Evolutionary conservation across 106 monocot species (phyloP), one percentile per base, ranked within the genome.

Genomic region (Dendrobium huoshanense): DNA sequence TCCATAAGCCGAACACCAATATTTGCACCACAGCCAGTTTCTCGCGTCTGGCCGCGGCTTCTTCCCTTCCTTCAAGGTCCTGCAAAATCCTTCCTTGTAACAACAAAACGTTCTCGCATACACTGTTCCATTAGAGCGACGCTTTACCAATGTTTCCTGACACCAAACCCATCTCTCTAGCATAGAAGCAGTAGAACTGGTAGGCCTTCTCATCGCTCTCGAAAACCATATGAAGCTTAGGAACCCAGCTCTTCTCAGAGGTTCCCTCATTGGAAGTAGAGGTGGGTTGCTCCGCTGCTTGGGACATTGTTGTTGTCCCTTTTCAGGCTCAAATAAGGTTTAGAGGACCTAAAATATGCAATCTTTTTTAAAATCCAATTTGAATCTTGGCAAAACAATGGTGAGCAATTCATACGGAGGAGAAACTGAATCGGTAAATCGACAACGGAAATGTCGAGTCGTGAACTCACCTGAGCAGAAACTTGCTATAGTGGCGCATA

Each of bases 201-300:
- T 72, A 84, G 0, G 84, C 84, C 9, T 84, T 80, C 48, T 80
- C 80, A 58, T 84, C 84, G 58, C 55, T 29, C n/a, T 79, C 56
- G 22, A 84, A 84, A 41, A 17, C 41, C 84, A 84, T 84, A 40
- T 47, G 75, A 47, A 84, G 75, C 20, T 54, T 74, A 6, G 80
- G 84, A 44, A 82, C 49, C 68, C 64, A 77, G 67, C 75, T 56
- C 29, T 75, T 44, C 43, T 75, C 74, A 41, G 74, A 43, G 7
- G 44, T 31, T 44, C 43, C 74, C 20, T 20, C 74, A 6, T 9
- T 5, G 19, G 74, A 41, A 42, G 20, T 13, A 51, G 51, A 51
- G 16, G 74, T 31, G 20, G 74, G 43, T 19, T 43, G 43, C 19
- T 42, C 43, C 19, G 19, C 44, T n/a, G 74, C 20, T 8, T 75